Percentiles rank a stretch among this genome's conserved stretches.
These are phyloP conservation scores for Saitozyma sp. DNA, from an alignment of 768 basidiomycete genomes.

Conservation along the genomic window DNA sequence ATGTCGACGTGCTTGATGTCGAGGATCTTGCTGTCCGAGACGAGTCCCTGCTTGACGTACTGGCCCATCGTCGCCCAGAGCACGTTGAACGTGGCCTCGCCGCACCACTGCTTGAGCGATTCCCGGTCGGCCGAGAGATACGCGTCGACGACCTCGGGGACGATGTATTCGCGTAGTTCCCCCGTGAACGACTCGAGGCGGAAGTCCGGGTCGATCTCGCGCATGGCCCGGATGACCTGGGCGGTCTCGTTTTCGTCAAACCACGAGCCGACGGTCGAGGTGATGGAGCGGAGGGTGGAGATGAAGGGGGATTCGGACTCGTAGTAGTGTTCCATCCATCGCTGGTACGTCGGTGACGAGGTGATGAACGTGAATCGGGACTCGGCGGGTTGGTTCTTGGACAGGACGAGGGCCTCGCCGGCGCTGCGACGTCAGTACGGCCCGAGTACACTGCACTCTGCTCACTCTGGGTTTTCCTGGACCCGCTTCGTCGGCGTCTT, in stretches of 20 bases:
- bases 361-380: constrained; percentile 36
- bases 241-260: constrained; percentile 95
- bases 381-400: constrained; percentile 26
- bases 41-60: constrained; percentile 82
- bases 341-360: constrained; percentile 42
- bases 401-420: constrained; percentile 77
- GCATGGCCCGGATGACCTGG: constrained; percentile 86
- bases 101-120: constrained; percentile 83
- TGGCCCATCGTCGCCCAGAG: constrained; percentile 97
- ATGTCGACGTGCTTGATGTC: constrained; percentile 98
- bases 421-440: constrained; percentile 60
- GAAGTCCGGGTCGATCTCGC: constrained; percentile 82
- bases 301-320: constrained; percentile 93
- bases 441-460: constrained; percentile 14
- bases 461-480: constrained; percentile 78
- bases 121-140: constrained; percentile 88
- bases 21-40: constrained; percentile 89
- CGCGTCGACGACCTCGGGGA: constrained; percentile 96
- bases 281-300: constrained; percentile 74
- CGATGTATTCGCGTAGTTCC: constrained; percentile 92
- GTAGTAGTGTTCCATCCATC: constrained; percentile 63
- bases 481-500: constrained; percentile 61
- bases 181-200: constrained; percentile 80
- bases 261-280: constrained; percentile 80
- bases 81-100: constrained; percentile 97